phyloP scores from a whole-genome alignment of 2,329 filamentous ascomycete genomes.

The Camillea tinctor region DNA sequence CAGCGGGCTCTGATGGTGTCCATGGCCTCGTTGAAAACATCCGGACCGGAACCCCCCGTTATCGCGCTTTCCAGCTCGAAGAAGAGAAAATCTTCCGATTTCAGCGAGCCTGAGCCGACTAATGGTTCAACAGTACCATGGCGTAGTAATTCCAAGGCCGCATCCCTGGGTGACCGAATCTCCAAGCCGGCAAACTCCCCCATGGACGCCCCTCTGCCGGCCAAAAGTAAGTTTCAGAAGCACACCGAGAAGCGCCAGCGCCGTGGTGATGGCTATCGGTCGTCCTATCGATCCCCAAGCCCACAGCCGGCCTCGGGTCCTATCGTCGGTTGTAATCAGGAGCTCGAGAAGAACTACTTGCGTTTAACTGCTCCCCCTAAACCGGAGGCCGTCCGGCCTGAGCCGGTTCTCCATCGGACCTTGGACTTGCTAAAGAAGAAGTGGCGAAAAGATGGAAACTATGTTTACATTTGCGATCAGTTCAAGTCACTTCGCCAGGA shows the following conservation, averaged over 20 bases:
- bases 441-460: slow-evolving; percentile 92
- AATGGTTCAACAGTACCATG: slow-evolving; percentile 68
- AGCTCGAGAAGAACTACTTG: slow-evolving; percentile 90
- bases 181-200: slow-evolving; percentile 53
- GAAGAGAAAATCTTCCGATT: slow-evolving; percentile 81
- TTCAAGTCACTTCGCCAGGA: slow-evolving; percentile 99
- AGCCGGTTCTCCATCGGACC: slow-evolving; percentile 76
- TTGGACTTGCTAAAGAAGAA: slow-evolving; percentile 89
- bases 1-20: slow-evolving; percentile 44
- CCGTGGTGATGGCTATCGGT: slow-evolving; percentile 73
- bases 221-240: slow-evolving; percentile 85
- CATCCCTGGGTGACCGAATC: slow-evolving; percentile 72
- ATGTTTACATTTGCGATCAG: slow-evolving; percentile 97
- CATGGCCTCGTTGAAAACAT: slow-evolving; percentile 9
- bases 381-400: slow-evolving; percentile 82
- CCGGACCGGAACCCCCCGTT: slow-evolving; percentile 13
- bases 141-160: slow-evolving; percentile 57
- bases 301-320: slow-evolving; percentile 63
- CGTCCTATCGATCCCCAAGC: slow-evolving; percentile 54
- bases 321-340: slow-evolving; percentile 80
- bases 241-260: slow-evolving; percentile 84
- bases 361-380: slow-evolving; percentile 89
- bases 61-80: slow-evolving; percentile 45
- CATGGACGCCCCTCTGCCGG: slow-evolving; percentile 42
- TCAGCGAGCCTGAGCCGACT: slow-evolving; percentile 49